Base-by-base conservation (phyloP, 2,329 filamentous ascomycete genomes). In the Xylaria sp. region DNA sequence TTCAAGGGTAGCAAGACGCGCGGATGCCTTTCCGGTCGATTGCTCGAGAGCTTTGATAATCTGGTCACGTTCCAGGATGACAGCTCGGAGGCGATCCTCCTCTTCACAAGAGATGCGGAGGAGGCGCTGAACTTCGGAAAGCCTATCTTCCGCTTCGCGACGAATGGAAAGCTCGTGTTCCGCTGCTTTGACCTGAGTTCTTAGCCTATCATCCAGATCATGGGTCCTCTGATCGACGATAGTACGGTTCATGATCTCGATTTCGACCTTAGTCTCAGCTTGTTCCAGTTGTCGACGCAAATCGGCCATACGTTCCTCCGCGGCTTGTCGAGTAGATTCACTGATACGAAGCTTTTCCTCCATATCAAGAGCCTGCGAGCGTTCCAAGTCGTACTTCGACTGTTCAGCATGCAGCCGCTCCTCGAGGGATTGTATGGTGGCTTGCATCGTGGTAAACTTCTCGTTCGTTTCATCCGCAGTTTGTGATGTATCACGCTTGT, bases 21-120 rank as follows among this genome's bases (percentile, higher is more conserved):
- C 86, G 1, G 78, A 73, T 19, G 75, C 78, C 71, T 86, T 82
- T 68, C 76, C 79, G 54, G 78, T 76, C 5, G 77, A 69, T 59
- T 86, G 79, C 69, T 89, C 85, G 51, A 85, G 72, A 19, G 76
- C 73, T 72, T 83, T 86, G 61, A 90, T 79, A 72, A 83, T 84
- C 55, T 83, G 79, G n/a, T 91, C 84, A 66, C 83, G 86, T 67
- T 91, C 86, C 48, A 90, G 86, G 52, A 88, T 76, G 46, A 83
- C 80, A 59, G 87, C 82, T 30, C 86, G 80, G 4, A 92, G 81
- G 57, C 87, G 82, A 64, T 82, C 82, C 64, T 89, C 87, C 69
- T 92, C 88, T 69, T 91, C 87, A n/a, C 88, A 83, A 4, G 88
- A 83, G 63, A 86, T 81, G 60, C 84, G 83, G 30, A 91, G 79